phyloP scores from a whole-genome alignment of 2,329 filamentous ascomycete genomes.

The Moelleriella libera region DNA sequence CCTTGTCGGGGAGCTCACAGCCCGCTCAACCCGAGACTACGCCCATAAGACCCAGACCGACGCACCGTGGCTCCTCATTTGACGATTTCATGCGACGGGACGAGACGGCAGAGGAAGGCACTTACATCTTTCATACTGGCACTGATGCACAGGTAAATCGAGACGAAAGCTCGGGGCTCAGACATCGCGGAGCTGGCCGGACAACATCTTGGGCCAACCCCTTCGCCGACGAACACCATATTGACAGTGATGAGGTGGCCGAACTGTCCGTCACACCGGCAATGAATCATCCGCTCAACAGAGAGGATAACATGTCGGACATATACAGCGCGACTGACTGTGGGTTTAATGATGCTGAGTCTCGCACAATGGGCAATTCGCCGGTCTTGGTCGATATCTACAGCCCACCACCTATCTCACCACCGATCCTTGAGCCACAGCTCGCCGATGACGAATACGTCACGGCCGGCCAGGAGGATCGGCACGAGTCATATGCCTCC shows the following conservation, averaged over 20 bases:
- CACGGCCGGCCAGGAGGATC: slow-evolving; percentile 28
- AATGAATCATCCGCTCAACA: slow-evolving; percentile 11
- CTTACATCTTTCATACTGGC: slow-evolving; percentile 44
- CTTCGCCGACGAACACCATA: slow-evolving; percentile 40
- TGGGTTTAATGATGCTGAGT: slow-evolving; percentile 12
- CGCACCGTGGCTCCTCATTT: slow-evolving; percentile 28
- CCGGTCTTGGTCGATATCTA: too few relatives aligned
- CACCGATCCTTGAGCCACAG: slow-evolving; percentile 14
- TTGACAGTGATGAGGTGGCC: slow-evolving; percentile 31
- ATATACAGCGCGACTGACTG: slow-evolving; percentile 44
- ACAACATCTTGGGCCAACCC: slow-evolving; percentile 39
- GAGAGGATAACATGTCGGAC: slow-evolving; percentile 34
- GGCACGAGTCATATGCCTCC: slow-evolving; percentile 37
- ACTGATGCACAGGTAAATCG: slow-evolving; percentile 20
- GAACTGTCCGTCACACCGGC: too few relatives aligned
- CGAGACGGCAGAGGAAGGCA: slow-evolving; percentile 33
- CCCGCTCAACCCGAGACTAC: neutral
- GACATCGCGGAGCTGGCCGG: slow-evolving; percentile 30
- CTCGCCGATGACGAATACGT: slow-evolving; percentile 32
- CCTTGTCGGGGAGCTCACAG: slow-evolving; percentile 1
- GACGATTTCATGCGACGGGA: slow-evolving; percentile 45
- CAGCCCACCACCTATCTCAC: too few relatives aligned
- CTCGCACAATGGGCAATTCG: too few relatives aligned
- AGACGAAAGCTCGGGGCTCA: slow-evolving; percentile 27
- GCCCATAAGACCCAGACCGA: neutral